These are phyloP conservation scores for Solanum ossicruentum DNA, from an alignment of 257 asterid genomes.

Conservation along the genomic window DNA sequence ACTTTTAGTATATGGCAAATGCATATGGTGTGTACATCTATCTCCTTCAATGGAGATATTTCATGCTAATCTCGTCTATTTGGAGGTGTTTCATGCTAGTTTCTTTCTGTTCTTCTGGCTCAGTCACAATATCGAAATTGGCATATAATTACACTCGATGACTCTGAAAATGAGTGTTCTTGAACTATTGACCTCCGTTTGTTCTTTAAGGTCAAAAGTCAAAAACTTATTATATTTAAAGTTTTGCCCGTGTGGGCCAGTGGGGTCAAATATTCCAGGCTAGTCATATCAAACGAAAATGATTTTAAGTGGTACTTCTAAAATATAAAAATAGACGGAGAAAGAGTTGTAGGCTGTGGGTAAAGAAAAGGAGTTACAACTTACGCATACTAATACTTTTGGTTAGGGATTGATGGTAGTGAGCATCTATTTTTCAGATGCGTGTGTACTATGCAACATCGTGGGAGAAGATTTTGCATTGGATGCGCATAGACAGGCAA, in stretches of 20 bases:
- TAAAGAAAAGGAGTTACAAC: background rate
- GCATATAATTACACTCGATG: background rate
- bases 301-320: too few relatives aligned
- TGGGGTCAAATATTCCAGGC: background rate
- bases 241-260: background rate
- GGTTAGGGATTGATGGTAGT: too few relatives aligned
- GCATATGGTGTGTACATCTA: background rate
- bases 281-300: too few relatives aligned
- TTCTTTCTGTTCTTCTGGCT: background rate
- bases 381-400: background rate
- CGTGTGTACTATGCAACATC: too few relatives aligned
- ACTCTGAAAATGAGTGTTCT: background rate
- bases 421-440: too few relatives aligned
- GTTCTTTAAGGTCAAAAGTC: background rate
- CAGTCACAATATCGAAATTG: background rate
- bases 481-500: too few relatives aligned
- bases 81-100: background rate
- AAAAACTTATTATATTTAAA: background rate
- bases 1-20: constrained; percentile 1
- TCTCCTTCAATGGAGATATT: background rate
- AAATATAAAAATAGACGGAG: too few relatives aligned
- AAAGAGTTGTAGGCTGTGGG: too few relatives aligned
- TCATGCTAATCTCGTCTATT: background rate
- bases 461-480: too few relatives aligned
- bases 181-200: background rate